phyloP scores from a whole-genome alignment of 768 basidiomycete species.

The Mrakia blollopis region DNA sequence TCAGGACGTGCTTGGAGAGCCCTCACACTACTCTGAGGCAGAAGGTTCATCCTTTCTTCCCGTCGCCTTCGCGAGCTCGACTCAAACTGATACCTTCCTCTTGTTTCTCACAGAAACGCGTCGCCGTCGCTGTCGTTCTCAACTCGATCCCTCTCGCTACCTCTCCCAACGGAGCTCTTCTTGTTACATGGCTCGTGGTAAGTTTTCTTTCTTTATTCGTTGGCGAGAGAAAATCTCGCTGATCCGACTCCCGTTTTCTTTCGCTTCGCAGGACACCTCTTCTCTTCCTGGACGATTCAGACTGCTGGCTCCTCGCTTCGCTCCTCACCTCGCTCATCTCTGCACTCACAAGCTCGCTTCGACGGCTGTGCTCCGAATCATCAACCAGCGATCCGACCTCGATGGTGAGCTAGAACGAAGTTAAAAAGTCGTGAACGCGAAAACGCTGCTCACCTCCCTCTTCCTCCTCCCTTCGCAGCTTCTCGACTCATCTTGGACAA shows the following conservation, averaged over 20 bases:
- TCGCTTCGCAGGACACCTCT: conserved; percentile 56
- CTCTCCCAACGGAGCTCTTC: conserved; percentile 91
- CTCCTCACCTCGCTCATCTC: conserved; percentile 90
- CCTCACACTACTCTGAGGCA: conserved; percentile 79
- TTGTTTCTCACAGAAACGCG: conserved; percentile 58
- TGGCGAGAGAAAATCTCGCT: not conserved
- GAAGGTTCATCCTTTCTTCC: conserved; percentile 49
- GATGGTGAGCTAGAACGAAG: conserved; percentile 45
- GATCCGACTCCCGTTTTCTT: not conserved
- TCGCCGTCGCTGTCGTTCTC: conserved; percentile 87
- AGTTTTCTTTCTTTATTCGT: not conserved
- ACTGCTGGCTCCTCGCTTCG: conserved; percentile 89
- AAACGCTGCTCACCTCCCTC: not conserved
- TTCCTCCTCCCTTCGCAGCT: conserved; percentile 48
- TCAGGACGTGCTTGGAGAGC: conserved; percentile 93
- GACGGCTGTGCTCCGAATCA: conserved; percentile 85
- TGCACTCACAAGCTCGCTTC: conserved; percentile 98
- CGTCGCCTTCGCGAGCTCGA: not conserved
- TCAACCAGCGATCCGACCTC: conserved; percentile 92
- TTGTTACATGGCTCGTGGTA: conserved; percentile 93
- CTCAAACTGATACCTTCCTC: not conserved
- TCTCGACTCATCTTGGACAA: conserved; percentile 80
- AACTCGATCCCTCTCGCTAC: conserved; percentile 97
- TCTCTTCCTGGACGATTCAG: conserved; percentile 93
- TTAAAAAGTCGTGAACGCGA: not conserved